phyloP scores from a whole-genome alignment of 495 filamentous ascomycete species.

The Hypoxylon intermedium region DNA sequence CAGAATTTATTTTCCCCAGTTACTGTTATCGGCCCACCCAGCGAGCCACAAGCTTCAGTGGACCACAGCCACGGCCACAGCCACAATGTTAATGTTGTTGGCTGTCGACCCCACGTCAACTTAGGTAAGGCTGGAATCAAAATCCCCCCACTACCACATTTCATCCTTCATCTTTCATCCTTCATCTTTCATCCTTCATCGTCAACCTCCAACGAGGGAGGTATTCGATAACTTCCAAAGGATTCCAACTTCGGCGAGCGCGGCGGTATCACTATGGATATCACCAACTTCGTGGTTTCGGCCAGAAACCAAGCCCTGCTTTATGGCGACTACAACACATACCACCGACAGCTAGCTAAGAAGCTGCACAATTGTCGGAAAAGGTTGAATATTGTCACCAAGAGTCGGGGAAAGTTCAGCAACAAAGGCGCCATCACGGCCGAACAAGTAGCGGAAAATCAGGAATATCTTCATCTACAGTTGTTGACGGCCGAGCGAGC shows the following conservation, averaged over 20 bases:
- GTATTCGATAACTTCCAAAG: too few relatives aligned
- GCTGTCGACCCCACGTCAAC: not conserved
- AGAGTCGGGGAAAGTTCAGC: slow-evolving; percentile 83
- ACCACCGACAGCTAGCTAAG: slow-evolving; percentile 78
- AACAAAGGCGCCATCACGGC: slow-evolving; percentile 74
- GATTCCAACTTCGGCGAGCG: too few relatives aligned
- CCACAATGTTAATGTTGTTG: too few relatives aligned
- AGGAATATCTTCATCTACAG: slow-evolving; percentile 80
- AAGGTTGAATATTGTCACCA: slow-evolving; percentile 80
- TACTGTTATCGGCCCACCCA: too few relatives aligned
- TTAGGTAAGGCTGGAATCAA: slow-evolving; percentile 5
- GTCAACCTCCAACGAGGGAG: not conserved
- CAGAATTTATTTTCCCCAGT: too few relatives aligned
- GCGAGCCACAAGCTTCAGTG: too few relatives aligned
- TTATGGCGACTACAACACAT: slow-evolving; percentile 86
- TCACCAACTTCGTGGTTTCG: slow-evolving; percentile 82
- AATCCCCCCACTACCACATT: slow-evolving; percentile 6
- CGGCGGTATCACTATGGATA: slow-evolving; percentile 75
- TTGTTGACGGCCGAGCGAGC: slow-evolving; percentile 88
- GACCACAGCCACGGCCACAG: too few relatives aligned
- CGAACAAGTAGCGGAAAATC: slow-evolving; percentile 76
- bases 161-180: not conserved
- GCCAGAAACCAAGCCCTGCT: slow-evolving; percentile 81
- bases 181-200: not conserved
- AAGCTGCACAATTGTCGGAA: slow-evolving; percentile 83